Evolutionary conservation across 1,139 yeast genomes (phyloP), one percentile per base, ranked within the genome.

Genomic region (Diutina mesorugosa): DNA sequence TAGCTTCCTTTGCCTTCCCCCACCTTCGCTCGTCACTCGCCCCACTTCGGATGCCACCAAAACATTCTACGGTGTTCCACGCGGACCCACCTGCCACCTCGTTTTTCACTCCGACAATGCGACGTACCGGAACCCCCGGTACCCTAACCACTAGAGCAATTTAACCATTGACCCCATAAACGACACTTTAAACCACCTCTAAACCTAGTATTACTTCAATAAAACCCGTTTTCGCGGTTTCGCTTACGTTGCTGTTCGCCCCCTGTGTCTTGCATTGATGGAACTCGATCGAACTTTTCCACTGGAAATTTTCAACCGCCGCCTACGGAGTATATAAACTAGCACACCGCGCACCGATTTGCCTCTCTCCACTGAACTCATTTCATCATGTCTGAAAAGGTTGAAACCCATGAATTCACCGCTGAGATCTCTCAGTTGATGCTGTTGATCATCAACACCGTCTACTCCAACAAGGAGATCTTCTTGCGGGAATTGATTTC

Each of bases 341-440:
- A 35, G 41, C 41, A 35, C n/a, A 32, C n/a, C 41, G 41, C 41
- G 41, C 41, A 35, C 41, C 41, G 41, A 35, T 35, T 35, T 35
- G 14, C 41, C 26, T 12, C 41, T 35, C 41, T 35, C 41, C 47
- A 45, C 18, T 18, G 47, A 45, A 16, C 47, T 16, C 47, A n/a
- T 14, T 45, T 18, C 16, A 50, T 12, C 14, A 50, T 50, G 53
- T 10, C 53, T n/a, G 53, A 50, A 59, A 81, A 81, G 70, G 74
- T 81, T 69, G 95, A 87, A 80, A 85, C 95, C 60, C 90, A 83
- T 73, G 99, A 93, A 81, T 93, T 93, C 80, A 97, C 96, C 76
- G 99, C 99, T 84, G 99, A 93, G 90, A 95, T 93, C 77, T 88
- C 98, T 86, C 99, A 93, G 96, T 84, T 95, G 85, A 88, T 95